Evolutionary conservation across 768 basidiomycete species (phyloP).

Genomic region (Lactarius vividus): DNA sequence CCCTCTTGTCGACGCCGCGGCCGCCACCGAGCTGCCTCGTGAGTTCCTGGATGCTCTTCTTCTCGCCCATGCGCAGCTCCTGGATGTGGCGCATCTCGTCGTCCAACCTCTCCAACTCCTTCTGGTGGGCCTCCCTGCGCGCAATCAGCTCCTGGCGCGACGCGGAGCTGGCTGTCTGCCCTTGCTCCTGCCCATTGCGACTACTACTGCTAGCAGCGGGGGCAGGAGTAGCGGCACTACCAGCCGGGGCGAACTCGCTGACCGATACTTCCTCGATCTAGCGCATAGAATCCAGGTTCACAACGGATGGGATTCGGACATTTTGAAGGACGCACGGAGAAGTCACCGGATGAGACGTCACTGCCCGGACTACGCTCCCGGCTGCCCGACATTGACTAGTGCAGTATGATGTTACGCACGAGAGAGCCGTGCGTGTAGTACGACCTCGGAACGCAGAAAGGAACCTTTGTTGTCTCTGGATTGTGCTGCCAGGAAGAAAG

Average conservation of each 20-base stretch:
- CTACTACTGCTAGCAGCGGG: neutral
- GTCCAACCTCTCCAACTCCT: conserved; percentile 32
- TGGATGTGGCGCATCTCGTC: conserved; percentile 38
- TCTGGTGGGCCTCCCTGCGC: conserved; percentile 3
- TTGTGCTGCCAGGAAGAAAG: neutral
- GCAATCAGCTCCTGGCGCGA: conserved; percentile 7
- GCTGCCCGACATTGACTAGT: conserved; percentile 4
- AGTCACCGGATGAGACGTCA: neutral
- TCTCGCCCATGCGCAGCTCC: conserved; percentile 30
- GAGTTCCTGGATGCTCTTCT: conserved; percentile 1
- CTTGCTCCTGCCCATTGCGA: neutral
- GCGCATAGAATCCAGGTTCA: neutral
- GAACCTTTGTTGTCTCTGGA: neutral
- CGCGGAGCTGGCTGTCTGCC: neutral
- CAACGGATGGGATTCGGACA: neutral
- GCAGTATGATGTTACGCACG: neutral
- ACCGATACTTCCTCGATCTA: neutral
- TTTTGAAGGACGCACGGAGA: conserved; percentile 5
- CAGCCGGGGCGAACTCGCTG: neutral
- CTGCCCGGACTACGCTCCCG: neutral
- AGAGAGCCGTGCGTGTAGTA: neutral
- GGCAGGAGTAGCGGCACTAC: neutral
- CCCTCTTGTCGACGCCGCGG: neutral
- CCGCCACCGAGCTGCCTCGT: conserved; percentile 8
- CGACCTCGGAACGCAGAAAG: neutral